These are phyloP conservation scores for Ogataea paraovalis DNA, from an alignment of 805 yeast genomes.

Conservation along the genomic window DNA sequence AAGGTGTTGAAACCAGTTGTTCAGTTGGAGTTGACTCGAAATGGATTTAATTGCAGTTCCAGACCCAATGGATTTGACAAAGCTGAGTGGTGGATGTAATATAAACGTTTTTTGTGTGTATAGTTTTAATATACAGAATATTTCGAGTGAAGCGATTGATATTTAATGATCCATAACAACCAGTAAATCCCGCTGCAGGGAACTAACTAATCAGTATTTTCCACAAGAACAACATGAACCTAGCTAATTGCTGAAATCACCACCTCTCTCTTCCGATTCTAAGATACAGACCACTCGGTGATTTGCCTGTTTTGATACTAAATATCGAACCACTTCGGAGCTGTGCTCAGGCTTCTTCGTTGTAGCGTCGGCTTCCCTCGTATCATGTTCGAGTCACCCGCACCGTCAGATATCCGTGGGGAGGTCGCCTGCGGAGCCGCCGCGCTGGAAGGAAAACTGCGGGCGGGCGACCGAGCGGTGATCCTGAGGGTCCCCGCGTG, in stretches of 20 bases:
- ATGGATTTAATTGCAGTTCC: constrained; percentile 21
- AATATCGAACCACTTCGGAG: not conserved
- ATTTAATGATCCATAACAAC: too few species aligned
- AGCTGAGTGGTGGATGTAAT: constrained; percentile 20
- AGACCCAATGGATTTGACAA: constrained; percentile 24
- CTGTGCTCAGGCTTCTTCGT: not conserved
- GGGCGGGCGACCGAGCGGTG: too few species aligned
- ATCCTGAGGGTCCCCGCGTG: not conserved
- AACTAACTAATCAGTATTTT: too few species aligned
- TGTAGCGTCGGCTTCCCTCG: too few species aligned
- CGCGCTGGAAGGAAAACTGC: not conserved
- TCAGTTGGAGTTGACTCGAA: constrained; percentile 15
- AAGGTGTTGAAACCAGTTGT: constrained; percentile 18
- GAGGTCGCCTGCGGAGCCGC: not conserved
- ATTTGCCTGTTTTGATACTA: not conserved
- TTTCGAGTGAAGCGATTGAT: too few species aligned
- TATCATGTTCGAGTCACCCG: too few species aligned
- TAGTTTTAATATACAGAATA: not conserved
- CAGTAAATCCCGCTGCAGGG: too few species aligned
- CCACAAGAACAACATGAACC: too few species aligned
- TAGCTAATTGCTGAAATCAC: too few species aligned
- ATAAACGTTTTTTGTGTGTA: not conserved
- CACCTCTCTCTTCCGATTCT: too few species aligned
- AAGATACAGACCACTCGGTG: not conserved
- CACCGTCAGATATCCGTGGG: too few species aligned